A percentile compares a stretch with the other conserved stretches of the same genome.
Conservation (phyloP, 257 asterid species). For the Nicotiana noctiflora region DNA sequence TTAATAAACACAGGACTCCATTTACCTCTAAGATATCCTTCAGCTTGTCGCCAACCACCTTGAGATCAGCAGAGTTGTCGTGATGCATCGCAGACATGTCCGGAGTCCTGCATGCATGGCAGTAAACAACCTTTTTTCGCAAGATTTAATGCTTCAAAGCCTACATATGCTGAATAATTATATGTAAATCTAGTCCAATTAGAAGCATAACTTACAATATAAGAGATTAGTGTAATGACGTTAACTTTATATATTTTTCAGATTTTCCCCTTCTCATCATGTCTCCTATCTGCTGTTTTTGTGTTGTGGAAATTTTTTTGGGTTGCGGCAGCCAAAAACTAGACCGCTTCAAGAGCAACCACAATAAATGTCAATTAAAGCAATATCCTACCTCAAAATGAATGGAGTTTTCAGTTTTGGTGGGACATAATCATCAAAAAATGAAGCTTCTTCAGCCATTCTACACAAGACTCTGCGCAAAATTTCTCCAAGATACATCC, state of each 20-base stretch:
- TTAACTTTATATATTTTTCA: neutral
- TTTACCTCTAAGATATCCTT: constrained; percentile 69
- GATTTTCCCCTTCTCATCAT: neutral
- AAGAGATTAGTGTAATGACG: neutral
- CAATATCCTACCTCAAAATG: constrained; percentile 47
- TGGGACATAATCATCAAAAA: constrained; percentile 72
- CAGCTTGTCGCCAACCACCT: constrained; percentile 65
- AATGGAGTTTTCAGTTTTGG: constrained; percentile 63
- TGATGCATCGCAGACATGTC: constrained; percentile 84
- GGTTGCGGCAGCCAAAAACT: neutral
- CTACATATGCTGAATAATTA: neutral
- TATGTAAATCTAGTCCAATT: neutral
- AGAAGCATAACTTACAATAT: neutral
- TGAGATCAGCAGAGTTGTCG: constrained; percentile 73
- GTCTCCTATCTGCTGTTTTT: neutral
- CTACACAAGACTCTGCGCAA: constrained; percentile 74
- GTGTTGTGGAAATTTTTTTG: neutral
- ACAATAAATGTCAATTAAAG: neutral
- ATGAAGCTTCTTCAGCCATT: constrained; percentile 75
- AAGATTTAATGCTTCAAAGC: neutral
- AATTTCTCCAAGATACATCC: constrained; percentile 94
- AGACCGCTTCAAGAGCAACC: neutral
- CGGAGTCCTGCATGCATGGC: constrained; percentile 49
- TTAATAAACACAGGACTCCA: neutral
- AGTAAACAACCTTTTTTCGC: neutral